Conservation (phyloP, 495 filamentous ascomycete genomes). For the Aspergillus affinis region DNA sequence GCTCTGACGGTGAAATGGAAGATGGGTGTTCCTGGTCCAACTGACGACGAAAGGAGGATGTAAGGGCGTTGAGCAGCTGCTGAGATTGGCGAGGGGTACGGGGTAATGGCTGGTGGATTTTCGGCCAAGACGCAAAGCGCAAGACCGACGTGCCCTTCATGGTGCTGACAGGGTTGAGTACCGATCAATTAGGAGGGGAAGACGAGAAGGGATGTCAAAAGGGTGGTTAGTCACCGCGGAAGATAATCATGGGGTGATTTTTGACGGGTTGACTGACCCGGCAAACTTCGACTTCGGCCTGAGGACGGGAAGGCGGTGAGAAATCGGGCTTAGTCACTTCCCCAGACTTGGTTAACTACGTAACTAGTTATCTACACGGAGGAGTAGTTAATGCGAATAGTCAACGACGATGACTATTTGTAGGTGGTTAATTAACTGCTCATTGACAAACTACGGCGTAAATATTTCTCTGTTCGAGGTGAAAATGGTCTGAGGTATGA, state of each 20-base stretch:
- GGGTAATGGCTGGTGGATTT: conserved; percentile 70
- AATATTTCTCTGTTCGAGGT: background rate
- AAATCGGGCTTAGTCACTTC: background rate
- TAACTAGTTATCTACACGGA: no score
- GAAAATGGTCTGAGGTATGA: background rate
- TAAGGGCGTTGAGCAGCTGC: conserved; percentile 67
- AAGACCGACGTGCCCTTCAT: conserved; percentile 46
- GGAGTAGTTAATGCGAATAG: no score
- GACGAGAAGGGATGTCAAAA: background rate
- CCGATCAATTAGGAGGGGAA: conserved; percentile 3
- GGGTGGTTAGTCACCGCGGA: background rate
- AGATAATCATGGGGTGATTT: background rate
- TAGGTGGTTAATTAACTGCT: no score
- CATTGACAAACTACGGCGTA: no score
- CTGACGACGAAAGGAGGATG: conserved; percentile 71
- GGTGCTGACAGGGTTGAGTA: conserved; percentile 18
- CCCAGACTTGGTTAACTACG: background rate
- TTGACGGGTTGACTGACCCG: background rate
- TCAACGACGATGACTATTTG: no score
- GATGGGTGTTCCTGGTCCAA: conserved; percentile 65
- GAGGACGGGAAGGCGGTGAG: background rate
- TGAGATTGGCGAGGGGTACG: conserved; percentile 63
- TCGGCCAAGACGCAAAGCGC: conserved; percentile 52
- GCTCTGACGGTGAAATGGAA: conserved; percentile 27
- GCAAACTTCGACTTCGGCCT: background rate